phyloP scores from a whole-genome alignment of 768 basidiomycete genomes.

The Leucocoprinus birnbaumii region DNA sequence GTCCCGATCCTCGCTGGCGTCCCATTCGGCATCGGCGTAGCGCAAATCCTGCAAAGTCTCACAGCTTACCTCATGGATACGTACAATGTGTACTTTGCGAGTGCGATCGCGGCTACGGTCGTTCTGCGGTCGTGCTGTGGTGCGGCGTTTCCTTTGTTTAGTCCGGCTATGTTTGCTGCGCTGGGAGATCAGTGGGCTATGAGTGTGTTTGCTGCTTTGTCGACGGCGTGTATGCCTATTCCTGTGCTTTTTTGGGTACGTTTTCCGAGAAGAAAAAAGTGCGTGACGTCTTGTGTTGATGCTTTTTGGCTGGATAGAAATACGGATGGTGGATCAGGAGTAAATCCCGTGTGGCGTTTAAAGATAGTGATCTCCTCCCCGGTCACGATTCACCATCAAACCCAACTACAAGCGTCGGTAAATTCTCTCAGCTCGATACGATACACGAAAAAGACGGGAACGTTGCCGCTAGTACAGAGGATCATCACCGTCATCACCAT shows the following conservation, averaged over 20 bases:
- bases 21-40: constrained; percentile 64
- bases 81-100: constrained; percentile 64
- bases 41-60: constrained; percentile 63
- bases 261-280: constrained; percentile 14
- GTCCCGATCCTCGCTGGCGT: constrained; percentile 63
- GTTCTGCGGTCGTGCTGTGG: constrained; percentile 63
- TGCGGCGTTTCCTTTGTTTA: constrained; percentile 60
- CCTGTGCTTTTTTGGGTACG: constrained; percentile 56
- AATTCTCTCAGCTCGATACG: constrained; percentile 19
- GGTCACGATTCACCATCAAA: constrained; percentile 11
- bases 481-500: too few relatives aligned
- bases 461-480: too few relatives aligned
- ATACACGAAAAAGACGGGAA: constrained; percentile 15
- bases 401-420: constrained; percentile 2
- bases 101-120: constrained; percentile 66
- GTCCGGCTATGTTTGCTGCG: constrained; percentile 45
- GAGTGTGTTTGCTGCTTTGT: constrained; percentile 51
- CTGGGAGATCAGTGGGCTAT: constrained; percentile 56
- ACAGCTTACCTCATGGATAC: constrained; percentile 72
- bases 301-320: constrained; percentile 31
- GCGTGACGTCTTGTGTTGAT: background rate
- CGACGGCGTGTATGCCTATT: constrained; percentile 50
- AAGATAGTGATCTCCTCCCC: constrained; percentile 24
- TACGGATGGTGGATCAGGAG: constrained; percentile 47
- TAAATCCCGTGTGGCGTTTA: constrained; percentile 42